Percentiles rank a stretch among this genome's conserved stretches.
These are phyloP conservation scores for Juglanconis sp. DNA, from an alignment of 2,329 filamentous ascomycete genomes.

Conservation along the genomic window DNA sequence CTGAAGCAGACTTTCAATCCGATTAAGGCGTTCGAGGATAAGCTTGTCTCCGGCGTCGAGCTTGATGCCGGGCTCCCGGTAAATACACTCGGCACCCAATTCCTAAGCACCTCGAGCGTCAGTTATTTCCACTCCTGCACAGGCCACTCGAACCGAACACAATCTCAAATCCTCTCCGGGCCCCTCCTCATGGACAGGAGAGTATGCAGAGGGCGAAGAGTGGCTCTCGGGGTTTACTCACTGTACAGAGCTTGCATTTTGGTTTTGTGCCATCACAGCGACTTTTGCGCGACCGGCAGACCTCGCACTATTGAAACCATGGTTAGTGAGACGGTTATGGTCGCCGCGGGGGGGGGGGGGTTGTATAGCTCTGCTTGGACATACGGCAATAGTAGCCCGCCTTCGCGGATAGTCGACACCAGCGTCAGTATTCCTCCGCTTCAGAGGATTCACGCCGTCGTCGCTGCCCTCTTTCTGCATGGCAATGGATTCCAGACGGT, in stretches of 20 bases:
- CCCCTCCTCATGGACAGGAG: not conserved
- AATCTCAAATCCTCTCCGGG: not conserved
- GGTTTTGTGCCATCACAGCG: conserved; percentile 76
- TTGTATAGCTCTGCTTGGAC: conserved; percentile 26
- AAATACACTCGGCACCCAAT: conserved; percentile 77
- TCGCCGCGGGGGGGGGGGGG: not conserved
- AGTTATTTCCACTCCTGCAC: not conserved
- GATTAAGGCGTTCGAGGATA: conserved; percentile 73
- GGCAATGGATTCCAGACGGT: conserved; percentile 38
- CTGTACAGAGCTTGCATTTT: conserved; percentile 77
- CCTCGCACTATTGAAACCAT: conserved; percentile 60
- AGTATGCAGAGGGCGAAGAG: not conserved
- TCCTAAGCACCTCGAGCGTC: conserved; percentile 30
- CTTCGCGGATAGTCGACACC: conserved; percentile 62
- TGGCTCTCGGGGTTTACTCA: not conserved
- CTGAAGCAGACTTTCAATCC: conserved; percentile 77
- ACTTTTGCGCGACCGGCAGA: conserved; percentile 76
- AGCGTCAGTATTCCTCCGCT: conserved; percentile 60
- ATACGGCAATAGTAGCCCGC: conserved; percentile 63
- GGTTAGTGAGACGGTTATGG: not conserved
- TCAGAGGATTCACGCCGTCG: conserved; percentile 56
- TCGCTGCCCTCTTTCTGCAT: conserved; percentile 46
- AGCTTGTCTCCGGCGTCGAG: conserved; percentile 83
- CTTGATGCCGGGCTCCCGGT: conserved; percentile 82
- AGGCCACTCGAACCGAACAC: not conserved